Base-by-base conservation (phyloP, 495 filamentous ascomycete species). In the Trichodelitschia bisporula region DNA sequence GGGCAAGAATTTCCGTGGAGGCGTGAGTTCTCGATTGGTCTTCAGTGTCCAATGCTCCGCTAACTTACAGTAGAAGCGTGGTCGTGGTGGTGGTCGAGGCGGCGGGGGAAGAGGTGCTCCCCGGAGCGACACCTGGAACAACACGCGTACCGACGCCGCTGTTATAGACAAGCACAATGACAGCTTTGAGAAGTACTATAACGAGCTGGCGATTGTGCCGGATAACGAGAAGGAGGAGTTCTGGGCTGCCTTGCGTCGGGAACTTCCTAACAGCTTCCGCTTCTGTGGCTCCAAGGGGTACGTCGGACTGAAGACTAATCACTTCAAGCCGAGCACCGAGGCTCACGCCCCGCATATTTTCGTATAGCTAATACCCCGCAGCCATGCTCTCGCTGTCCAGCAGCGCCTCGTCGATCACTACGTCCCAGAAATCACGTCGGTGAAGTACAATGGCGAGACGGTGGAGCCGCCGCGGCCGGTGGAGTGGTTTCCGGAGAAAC, bases 191-290 rank as follows among this genome's bases (percentile, higher is more conserved):
- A 53, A 55, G 32, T 95, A 69, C 55, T 97, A 97, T 56, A 73
- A 89, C 48, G 48, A 56, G 32, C 60, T 77, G 11, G 61, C 72
- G 0, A 58, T 82, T 18, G 49, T 93, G 3, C 55, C 65, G 8
- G 73, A 78, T 19, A 62, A 67, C 12, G 83, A 93, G 51, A 59
- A 56, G 33, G 56, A 65, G 15, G 58, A 63, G 2, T 95, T 95
- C 53, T 97, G 86, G 86, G 54, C 57, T 4, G 58, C 75, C 3
- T 51, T 95, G 40, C 62, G 66, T 34, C 58, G 69, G 39, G 83
- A 92, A 41, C 59, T 97, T 1, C 86, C 86, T 27, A 93, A 86
- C 54, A 89, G 77, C 50, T 97, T 93, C 59, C 65, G 89, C 20
- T 97, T 97, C 51, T 78, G 80, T 29, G 84, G 86, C 4, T 90